Base-by-base conservation (phyloP, 2,329 filamentous ascomycete genomes). In the Sclerotinia nivalis region DNA sequence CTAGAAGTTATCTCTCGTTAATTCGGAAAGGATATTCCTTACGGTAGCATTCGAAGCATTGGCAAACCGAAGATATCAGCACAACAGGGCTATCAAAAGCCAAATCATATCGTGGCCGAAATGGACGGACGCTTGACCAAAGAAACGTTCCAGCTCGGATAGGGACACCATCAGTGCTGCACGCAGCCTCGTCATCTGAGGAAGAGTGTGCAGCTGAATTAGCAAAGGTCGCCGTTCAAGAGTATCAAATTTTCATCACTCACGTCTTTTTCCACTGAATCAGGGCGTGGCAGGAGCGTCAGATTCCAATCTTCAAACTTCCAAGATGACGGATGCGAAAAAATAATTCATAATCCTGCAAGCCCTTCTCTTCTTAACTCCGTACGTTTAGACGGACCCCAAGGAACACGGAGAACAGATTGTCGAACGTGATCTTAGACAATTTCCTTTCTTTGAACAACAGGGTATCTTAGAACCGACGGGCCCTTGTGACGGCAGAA, bases 81-180 rank as follows among this genome's bases (percentile, higher is more conserved):
- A 50, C 54, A 67, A 25, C 43, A 60, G 22, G 31, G 18, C 54
- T 10, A 13, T 6, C 54, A 31, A 56, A 56, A 37, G 43, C 8
- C 18, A 37, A 20, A 25, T 31, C 5, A 61, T 25, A 49, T 59
- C 45, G 40, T 68, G 60, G 31, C 47, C 45, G 18, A 52, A 40
- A 40, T 20, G 45, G 28, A 50, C 56, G 66, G 54, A 20, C 45
- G 60, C 60, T 64, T 40, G 18, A 64, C 60, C 60, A 64, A 64
- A 50, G 60, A 64, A 64, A 50, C 60, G 22, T 50, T 52, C 55
- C 66, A 61, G 28, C 55, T 60, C 66, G 54, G 66, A 47, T 68
- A 68, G 43, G 56, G 34, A 37, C 66, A 67, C 66, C 37, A n/a
- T 50, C 55, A 47, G 45, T 68, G 43, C 66, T 68, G 66, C 66